Evolutionary conservation across 805 yeast genomes (phyloP).

Genomic region (Kodamaea kaohsiungensis): DNA sequence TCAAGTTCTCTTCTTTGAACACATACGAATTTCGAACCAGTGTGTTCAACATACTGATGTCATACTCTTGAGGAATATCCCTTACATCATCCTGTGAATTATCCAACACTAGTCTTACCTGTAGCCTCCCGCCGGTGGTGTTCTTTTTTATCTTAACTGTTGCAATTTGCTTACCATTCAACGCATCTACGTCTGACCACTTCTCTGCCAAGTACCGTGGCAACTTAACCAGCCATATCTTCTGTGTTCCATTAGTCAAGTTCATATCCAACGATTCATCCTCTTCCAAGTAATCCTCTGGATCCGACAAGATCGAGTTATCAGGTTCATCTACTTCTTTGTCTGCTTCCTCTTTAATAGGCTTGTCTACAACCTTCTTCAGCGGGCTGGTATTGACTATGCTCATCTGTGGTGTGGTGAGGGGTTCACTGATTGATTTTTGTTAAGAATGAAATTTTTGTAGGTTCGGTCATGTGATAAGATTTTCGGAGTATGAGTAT

Average conservation of each 20-base stretch:
- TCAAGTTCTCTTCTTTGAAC: constrained; percentile 82
- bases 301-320: constrained; percentile 41
- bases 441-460: background rate
- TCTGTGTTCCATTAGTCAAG: constrained; percentile 58
- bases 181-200: constrained; percentile 64
- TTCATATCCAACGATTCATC: constrained; percentile 81
- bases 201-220: constrained; percentile 83
- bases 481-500: background rate
- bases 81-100: constrained; percentile 34
- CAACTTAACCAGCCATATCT: constrained; percentile 89
- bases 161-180: constrained; percentile 78
- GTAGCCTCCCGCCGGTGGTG: constrained; percentile 31
- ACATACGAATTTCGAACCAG: constrained; percentile 84
- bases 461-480: background rate
- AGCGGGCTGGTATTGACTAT: constrained; percentile 14
- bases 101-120: constrained; percentile 60
- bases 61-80: constrained; percentile 79
- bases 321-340: constrained; percentile 18
- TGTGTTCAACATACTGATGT: constrained; percentile 72
- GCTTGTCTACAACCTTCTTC: constrained; percentile 11
- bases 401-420: constrained; percentile 11
- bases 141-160: constrained; percentile 70
- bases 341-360: constrained; percentile 6
- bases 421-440: background rate
- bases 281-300: constrained; percentile 48